Evolutionary conservation across 805 yeast genomes (phyloP).

Genomic region (Spathaspora arborariae): DNA sequence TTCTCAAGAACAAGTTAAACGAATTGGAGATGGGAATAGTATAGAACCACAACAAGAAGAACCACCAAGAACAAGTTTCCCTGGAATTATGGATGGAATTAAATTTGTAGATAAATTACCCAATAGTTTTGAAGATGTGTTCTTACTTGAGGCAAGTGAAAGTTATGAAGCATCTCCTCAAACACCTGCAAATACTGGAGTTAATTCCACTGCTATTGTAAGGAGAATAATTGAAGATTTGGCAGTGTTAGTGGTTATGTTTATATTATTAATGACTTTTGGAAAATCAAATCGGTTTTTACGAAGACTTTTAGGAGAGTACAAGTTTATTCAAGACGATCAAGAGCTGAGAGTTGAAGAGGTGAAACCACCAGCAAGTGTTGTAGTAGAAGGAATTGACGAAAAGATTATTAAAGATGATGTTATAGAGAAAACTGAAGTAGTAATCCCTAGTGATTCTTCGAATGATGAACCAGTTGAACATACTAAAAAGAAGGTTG

Average conservation of each 20-base stretch:
- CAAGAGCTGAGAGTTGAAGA: background rate
- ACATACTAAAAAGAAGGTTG: constrained; percentile 15
- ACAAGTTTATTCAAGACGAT: background rate
- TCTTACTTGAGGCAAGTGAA: constrained; percentile 9
- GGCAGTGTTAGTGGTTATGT: constrained; percentile 38
- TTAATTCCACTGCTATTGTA: constrained; percentile 1
- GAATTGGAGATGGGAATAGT: constrained; percentile 24
- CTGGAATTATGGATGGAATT: constrained; percentile 35
- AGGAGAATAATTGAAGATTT: constrained; percentile 46
- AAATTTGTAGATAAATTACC: constrained; percentile 19
- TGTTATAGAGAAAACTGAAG: constrained; percentile 1
- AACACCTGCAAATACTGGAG: background rate
- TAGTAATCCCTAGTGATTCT: constrained; percentile 6
- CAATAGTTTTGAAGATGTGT: constrained; percentile 8
- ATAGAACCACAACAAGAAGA: background rate
- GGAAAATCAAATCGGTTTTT: constrained; percentile 29
- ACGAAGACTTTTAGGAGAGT: constrained; percentile 3
- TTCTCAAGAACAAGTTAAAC: constrained; percentile 12
- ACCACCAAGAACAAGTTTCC: constrained; percentile 8
- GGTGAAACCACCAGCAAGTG: background rate
- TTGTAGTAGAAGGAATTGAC: background rate
- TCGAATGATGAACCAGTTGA: constrained; percentile 2
- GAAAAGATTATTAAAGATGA: constrained; percentile 2
- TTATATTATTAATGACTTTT: constrained; percentile 31
- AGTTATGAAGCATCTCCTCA: background rate